Evolutionary conservation across 345 rosid species (phyloP).

Genomic region (Salix brachista): DNA sequence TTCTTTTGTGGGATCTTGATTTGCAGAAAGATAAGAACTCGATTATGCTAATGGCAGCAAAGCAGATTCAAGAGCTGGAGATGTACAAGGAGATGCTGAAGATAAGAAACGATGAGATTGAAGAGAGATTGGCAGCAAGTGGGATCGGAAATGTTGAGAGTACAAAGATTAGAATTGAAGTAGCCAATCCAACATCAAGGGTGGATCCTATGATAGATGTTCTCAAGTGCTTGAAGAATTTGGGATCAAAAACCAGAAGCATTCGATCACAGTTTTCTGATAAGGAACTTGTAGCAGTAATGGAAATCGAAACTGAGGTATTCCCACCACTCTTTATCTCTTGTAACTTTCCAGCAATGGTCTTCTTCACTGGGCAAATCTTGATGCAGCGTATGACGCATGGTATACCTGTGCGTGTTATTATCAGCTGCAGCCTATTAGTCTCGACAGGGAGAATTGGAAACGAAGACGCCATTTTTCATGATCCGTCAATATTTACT

Average conservation of each 20-base stretch:
- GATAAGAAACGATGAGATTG: slow-evolving; percentile 31
- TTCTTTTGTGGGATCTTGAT: background rate
- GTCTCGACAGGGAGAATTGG: background rate
- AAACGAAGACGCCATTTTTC: background rate
- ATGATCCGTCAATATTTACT: background rate
- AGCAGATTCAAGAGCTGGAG: slow-evolving; percentile 40
- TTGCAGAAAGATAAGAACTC: slow-evolving; percentile 60
- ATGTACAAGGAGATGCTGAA: slow-evolving; percentile 36
- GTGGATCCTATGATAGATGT: slow-evolving; percentile 53
- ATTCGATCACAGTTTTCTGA: slow-evolving; percentile 38
- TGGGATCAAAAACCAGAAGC: slow-evolving; percentile 29
- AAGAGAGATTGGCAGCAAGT: slow-evolving; percentile 12
- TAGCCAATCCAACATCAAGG: slow-evolving; percentile 48
- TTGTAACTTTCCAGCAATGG: background rate
- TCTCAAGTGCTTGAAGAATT: slow-evolving; percentile 43
- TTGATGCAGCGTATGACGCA: background rate
- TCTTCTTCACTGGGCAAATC: background rate
- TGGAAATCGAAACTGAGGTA: slow-evolving; percentile 49
- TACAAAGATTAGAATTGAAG: slow-evolving; percentile 35
- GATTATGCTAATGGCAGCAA: slow-evolving; percentile 39
- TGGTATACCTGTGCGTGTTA: background rate
- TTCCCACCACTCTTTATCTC: no score
- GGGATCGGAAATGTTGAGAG: slow-evolving; percentile 9
- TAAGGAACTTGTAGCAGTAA: slow-evolving; percentile 30
- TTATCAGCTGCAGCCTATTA: background rate